Evolutionary conservation across 2,329 filamentous ascomycete species (phyloP).

Genomic region (Fusarium sterilihyphosum): DNA sequence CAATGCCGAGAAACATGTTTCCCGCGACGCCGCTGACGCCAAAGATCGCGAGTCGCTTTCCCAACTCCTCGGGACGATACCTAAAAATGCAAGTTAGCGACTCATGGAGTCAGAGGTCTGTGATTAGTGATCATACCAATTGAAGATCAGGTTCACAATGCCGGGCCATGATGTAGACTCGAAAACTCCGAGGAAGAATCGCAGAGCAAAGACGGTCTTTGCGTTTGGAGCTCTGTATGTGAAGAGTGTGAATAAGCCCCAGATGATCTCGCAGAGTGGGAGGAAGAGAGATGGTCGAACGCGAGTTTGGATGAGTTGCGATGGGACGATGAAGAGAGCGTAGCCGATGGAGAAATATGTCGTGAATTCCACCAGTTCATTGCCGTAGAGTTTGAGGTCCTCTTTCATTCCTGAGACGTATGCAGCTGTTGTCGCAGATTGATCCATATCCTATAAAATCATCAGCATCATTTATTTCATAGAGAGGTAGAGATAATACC

Average conservation of each 20-base stretch:
- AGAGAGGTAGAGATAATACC: background rate
- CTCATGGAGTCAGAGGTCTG: rapidly evolving
- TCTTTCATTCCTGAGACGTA: constrained; percentile 40
- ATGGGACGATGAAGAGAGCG: constrained; percentile 36
- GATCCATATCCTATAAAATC: constrained; percentile 34
- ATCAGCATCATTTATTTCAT: background rate
- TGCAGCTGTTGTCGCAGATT: constrained; percentile 35
- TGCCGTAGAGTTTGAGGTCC: constrained; percentile 22
- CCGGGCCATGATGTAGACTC: constrained; percentile 40
- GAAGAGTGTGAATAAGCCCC: constrained; percentile 34
- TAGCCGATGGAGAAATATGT: constrained; percentile 41
- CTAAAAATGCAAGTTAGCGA: background rate
- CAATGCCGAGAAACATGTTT: constrained; percentile 40
- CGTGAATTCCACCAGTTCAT: constrained; percentile 38
- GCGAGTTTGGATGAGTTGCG: constrained; percentile 36
- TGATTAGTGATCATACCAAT: constrained; percentile 14
- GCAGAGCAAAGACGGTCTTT: constrained; percentile 19
- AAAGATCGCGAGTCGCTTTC: constrained; percentile 38
- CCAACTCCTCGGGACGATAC: constrained; percentile 35
- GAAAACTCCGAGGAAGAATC: constrained; percentile 39
- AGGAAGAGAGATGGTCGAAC: constrained; percentile 36
- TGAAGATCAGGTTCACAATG: constrained; percentile 36
- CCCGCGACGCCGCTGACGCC: constrained; percentile 38
- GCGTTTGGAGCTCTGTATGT: constrained; percentile 33
- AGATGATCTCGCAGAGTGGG: constrained; percentile 34